Base-by-base conservation (phyloP, 331 rosid species). In the Phaseolus coccineus region DNA sequence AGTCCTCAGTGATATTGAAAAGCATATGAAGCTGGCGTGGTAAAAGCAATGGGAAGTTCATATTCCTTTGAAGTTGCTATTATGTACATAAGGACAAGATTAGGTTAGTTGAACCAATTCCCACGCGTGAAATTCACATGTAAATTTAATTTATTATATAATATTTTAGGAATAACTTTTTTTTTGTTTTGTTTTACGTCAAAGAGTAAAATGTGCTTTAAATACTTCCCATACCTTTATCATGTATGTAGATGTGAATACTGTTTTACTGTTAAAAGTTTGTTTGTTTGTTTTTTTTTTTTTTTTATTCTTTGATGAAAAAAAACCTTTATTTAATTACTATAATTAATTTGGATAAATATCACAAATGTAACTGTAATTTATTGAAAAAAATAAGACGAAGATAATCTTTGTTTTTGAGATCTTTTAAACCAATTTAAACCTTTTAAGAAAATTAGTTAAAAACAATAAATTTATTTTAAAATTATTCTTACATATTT, bases 61-160 rank as follows among this genome's bases (percentile, higher is more conserved):
- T 22, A 10, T 66, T 51, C 33, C 79, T 55, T 76, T 66, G 69
- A 44, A 42, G 67, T 62, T 78, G 8, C 42, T 37, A 37, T 15
- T 83, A 66, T 86, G 94, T 89, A 88, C 74, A 89, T 87, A 66
- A 19, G 39, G 80, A 69, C 56, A 65, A 80, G 81, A 79, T 50
- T 77, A 68, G 69, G 59, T 79, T 79, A 46, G 28, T 77, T 70
- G 79, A 62, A 61, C 63, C 12, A 72, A 28, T 62, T 63, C 39
- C n/a, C 39, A 40, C 27, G 55, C 71, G 8, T 55, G 65, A 64
- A 52, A 53, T 33, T 74, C 35, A 24, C 46, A 2, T 80, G 85
- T 77, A 83, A 77, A 83, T 76, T 69, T 74, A 51, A 71, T 71
- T 86, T 28, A 76, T 76, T 71, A 50, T 74, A 40, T 78, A 35